Base-by-base conservation (phyloP, 148 eudicot genomes). In the Silene conica region DNA sequence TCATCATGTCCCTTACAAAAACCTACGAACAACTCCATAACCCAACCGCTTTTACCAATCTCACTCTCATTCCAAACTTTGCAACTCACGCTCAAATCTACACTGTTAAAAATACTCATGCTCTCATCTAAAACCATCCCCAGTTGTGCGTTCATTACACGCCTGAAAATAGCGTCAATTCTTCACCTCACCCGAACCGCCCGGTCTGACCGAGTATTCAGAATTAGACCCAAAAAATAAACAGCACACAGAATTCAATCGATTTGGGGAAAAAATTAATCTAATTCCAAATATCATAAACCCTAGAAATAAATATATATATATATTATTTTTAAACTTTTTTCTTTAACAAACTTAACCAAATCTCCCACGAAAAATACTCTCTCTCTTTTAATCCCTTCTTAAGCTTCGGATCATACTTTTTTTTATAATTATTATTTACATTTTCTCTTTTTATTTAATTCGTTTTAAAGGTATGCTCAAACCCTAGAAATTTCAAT, bases 331-430 rank as follows among this genome's bases (percentile, higher is more conserved):
- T 34, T 34, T 3, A 34, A 34, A 34, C 6, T 5, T 34, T 61
- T 62, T 61, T 71, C 57, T 75, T 38, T 77, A 84, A 81, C 84
- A 80, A 84, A 84, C 87, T 81, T 81, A 81, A 84, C 84, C 74
- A 83, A 78, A 82, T 84, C 85, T 83, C 85, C 82, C 84, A 83
- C 83, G 81, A 73, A 85, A 80, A 83, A 55, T 62, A 28, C 86
- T 76, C 76, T 48, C 78, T 73, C 63, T 43, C 80, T 79, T 76
- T 63, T 46, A 71, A 61, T 68, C 34, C 48, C 28, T 59, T 76
- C 70, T 41, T 18, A 69, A 18, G 16, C 46, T 80, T 74, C 75
- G 77, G 78, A 76, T 79, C 81, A 41, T 78, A 15, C n/a, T 20
- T 2, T 54, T 31, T 11, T 72, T 57, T 28, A 2, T 64, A 31